Percentiles rank a stretch among this genome's conserved stretches.
phyloP scores from a whole-genome alignment of 805 yeast genomes.

The Starmerella stigmatis region DNA sequence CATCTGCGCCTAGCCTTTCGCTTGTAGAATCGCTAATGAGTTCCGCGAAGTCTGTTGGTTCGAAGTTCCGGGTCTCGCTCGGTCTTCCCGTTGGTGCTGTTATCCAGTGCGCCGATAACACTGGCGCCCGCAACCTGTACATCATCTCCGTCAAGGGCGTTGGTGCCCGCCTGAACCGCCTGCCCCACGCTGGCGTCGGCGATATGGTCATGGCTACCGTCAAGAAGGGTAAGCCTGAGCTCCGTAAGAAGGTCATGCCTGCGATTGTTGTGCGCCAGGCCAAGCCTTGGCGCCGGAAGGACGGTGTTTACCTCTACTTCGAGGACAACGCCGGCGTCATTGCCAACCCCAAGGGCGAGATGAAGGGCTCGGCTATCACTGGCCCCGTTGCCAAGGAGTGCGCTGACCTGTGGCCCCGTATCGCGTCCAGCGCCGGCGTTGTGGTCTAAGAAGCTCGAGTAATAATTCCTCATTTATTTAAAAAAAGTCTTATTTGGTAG shows the following conservation, averaged over 20 bases:
- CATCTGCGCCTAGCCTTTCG: constrained; percentile 7
- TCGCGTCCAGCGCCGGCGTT: constrained; percentile 99
- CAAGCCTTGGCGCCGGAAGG: constrained; percentile 99
- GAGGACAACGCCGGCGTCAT: constrained; percentile 99
- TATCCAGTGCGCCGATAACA: constrained; percentile 99
- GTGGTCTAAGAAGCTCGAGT: constrained; percentile 60
- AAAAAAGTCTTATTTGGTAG: constrained; percentile 1
- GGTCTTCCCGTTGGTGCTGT: constrained; percentile 99
- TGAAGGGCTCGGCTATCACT: constrained; percentile 99
- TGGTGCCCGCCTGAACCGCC: constrained; percentile 99
- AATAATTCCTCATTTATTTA: constrained; percentile 6
- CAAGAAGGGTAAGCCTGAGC: constrained; percentile 99
- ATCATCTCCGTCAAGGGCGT: constrained; percentile 97
- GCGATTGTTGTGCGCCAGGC: constrained; percentile 99
- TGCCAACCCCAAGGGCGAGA: constrained; percentile 99
- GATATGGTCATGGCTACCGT: constrained; percentile 80
- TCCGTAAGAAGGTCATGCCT: constrained; percentile 99
- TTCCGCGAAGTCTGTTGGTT: constrained; percentile 40
- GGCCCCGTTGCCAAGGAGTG: constrained; percentile 99
- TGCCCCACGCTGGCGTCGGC: constrained; percentile 99
- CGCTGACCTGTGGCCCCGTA: constrained; percentile 99
- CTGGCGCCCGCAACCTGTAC: constrained; percentile 99
- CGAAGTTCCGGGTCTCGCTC: constrained; percentile 99
- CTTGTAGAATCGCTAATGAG: constrained; percentile 21
- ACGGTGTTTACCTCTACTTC: constrained; percentile 98